A percentile compares a stretch with the other conserved stretches of the same genome.
phyloP scores from a whole-genome alignment of 2,329 filamentous ascomycete species.

The Cladosporium sp. region DNA sequence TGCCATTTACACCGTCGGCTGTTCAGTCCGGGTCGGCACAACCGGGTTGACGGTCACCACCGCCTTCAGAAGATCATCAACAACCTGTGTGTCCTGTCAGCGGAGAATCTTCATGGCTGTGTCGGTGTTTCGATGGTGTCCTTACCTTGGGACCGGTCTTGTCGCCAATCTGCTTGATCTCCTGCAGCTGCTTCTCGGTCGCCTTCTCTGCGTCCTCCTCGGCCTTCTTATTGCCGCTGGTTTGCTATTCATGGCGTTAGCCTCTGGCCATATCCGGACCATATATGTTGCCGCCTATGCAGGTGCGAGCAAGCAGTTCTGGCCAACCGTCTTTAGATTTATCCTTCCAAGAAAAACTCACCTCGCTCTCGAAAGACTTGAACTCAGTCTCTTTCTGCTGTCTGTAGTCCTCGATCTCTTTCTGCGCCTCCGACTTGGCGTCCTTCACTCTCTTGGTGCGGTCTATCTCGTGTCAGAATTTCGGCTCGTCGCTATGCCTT shows the following conservation, averaged over 20 bases:
- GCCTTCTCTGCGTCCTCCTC: constrained; percentile 73
- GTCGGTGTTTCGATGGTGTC: not conserved
- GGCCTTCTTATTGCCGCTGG: constrained; percentile 76
- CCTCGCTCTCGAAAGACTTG: constrained; percentile 86
- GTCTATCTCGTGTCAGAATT: constrained; percentile 49
- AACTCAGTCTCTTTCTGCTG: constrained; percentile 89
- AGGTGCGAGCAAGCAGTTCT: too few relatives aligned
- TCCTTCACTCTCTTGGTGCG: constrained; percentile 97
- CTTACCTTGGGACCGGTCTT: constrained; percentile 63
- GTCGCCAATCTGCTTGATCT: constrained; percentile 76
- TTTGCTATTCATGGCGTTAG: constrained; percentile 59
- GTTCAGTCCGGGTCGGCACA: constrained; percentile 45
- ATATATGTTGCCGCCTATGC: not conserved
- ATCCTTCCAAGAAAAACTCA: constrained; percentile 30
- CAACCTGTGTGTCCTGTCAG: constrained; percentile 46
- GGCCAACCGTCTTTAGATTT: not conserved
- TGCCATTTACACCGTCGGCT: constrained; percentile 23
- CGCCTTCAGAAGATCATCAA: constrained; percentile 78
- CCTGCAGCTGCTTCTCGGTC: constrained; percentile 73
- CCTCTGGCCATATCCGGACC: not conserved
- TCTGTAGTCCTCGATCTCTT: constrained; percentile 93
- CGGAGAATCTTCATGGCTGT: not conserved
- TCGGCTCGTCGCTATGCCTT: too few relatives aligned
- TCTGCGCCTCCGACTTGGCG: constrained; percentile 92
- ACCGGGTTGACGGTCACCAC: constrained; percentile 80